phyloP scores from a whole-genome alignment of 352 stramenopile species.

The Phytophthora palmivora region DNA sequence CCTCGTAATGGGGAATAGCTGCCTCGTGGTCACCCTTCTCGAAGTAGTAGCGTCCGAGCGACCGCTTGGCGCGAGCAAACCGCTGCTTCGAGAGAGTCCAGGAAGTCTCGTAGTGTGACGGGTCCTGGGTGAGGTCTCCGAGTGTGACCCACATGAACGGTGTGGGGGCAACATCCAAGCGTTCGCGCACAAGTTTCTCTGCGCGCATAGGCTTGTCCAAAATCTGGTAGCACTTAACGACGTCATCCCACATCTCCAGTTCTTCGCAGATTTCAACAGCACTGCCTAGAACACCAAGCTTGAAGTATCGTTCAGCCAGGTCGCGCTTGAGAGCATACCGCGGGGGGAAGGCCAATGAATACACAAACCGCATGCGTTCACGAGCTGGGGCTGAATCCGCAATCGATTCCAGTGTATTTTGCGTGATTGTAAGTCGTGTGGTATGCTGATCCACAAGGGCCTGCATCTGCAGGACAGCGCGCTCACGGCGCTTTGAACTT shows the following conservation, averaged over 20 bases:
- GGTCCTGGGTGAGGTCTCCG: slow-evolving; percentile 93
- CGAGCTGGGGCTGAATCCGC: slow-evolving; percentile 91
- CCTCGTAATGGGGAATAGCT: slow-evolving; percentile 83
- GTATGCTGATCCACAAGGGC: slow-evolving; percentile 96
- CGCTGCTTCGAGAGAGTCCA: slow-evolving; percentile 92
- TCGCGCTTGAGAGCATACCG: slow-evolving; percentile 94
- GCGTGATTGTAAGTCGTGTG: slow-evolving; percentile 92
- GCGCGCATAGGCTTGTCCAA: slow-evolving; percentile 92
- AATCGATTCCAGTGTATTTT: slow-evolving; percentile 82
- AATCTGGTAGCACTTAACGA: slow-evolving; percentile 95
- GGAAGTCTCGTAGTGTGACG: slow-evolving; percentile 90
- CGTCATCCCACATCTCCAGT: slow-evolving; percentile 96
- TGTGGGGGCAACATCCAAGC: slow-evolving; percentile 84
- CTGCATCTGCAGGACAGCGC: slow-evolving; percentile 96
- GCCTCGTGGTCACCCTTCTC: slow-evolving; percentile 84
- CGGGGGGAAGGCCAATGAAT: slow-evolving; percentile 94
- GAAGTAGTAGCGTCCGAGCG: slow-evolving; percentile 90
- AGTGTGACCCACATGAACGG: slow-evolving; percentile 95
- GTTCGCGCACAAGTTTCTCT: slow-evolving; percentile 90
- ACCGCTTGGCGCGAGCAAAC: slow-evolving; percentile 93
- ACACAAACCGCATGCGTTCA: slow-evolving; percentile 92
- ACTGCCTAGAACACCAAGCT: slow-evolving; percentile 87
- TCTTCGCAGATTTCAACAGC: slow-evolving; percentile 95
- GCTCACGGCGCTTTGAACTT: slow-evolving; percentile 91
- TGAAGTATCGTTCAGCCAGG: slow-evolving; percentile 93